Conservation (phyloP, 257 asterid species). For the Hygrophila difformis region DNA sequence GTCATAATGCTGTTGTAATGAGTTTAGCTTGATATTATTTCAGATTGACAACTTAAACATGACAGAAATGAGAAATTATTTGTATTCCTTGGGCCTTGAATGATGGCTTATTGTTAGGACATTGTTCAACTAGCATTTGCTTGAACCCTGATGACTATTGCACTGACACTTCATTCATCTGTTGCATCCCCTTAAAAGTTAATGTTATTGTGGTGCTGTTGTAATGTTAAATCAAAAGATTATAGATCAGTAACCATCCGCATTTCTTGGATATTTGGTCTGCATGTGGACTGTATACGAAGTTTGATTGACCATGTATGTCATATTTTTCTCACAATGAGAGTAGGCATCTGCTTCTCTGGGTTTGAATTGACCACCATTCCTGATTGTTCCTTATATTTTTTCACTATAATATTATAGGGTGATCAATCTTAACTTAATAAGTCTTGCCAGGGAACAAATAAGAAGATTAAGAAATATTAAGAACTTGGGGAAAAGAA, state of each 20-base stretch:
- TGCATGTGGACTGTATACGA: not conserved
- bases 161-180: not conserved
- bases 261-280: not conserved
- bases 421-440: no score
- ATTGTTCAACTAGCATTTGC: slow-evolving; percentile 1
- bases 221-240: not conserved
- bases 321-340: not conserved
- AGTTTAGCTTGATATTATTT: slow-evolving; percentile 8
- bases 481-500: no score
- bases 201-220: not conserved
- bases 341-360: not conserved
- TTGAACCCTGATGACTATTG: not conserved
- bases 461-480: no score
- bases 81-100: slow-evolving; percentile 2
- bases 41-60: slow-evolving; percentile 6
- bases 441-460: no score
- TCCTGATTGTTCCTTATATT: no score
- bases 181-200: not conserved
- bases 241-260: not conserved
- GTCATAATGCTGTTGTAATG: slow-evolving; percentile 7
- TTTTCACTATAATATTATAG: no score
- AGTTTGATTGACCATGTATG: not conserved
- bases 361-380: no score
- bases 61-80: not conserved
- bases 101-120: not conserved